phyloP scores from a whole-genome alignment of 2,329 filamentous ascomycete species.

The Colletotrichum lini region DNA sequence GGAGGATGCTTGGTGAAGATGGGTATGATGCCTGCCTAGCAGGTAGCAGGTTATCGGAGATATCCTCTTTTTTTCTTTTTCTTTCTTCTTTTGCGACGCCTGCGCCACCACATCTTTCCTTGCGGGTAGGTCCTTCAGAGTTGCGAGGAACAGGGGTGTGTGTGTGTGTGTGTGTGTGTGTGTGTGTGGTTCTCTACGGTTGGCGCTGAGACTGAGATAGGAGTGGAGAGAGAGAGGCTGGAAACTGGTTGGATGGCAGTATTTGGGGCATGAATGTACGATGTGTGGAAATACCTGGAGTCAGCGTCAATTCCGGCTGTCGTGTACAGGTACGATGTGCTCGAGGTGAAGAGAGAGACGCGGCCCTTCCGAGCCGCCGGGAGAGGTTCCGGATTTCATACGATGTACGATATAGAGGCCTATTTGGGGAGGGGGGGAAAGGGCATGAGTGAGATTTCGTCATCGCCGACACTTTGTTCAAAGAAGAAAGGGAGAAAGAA shows the following conservation, averaged over 20 bases:
- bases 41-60: not conserved
- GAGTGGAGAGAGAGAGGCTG: too few species aligned
- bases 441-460: conserved; percentile 1
- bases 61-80: too few species aligned
- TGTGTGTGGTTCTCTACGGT: too few species aligned
- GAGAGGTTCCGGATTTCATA: not conserved
- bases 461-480: not conserved
- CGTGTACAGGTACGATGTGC: not conserved
- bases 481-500: too few species aligned
- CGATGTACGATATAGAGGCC: not conserved
- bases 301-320: not conserved
- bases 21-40: not conserved
- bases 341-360: not conserved
- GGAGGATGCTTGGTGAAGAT: not conserved
- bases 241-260: too few species aligned
- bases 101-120: too few species aligned
- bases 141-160: too few species aligned
- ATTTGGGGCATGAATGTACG: not conserved
- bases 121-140: too few species aligned
- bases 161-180: too few species aligned
- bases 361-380: not conserved
- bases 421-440: not conserved
- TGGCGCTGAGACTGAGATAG: too few species aligned
- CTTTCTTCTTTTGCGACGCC: too few species aligned
- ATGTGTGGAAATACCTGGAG: not conserved